Evolutionary conservation across 441 rosid genomes (phyloP).

Genomic region (Hura crepitans): DNA sequence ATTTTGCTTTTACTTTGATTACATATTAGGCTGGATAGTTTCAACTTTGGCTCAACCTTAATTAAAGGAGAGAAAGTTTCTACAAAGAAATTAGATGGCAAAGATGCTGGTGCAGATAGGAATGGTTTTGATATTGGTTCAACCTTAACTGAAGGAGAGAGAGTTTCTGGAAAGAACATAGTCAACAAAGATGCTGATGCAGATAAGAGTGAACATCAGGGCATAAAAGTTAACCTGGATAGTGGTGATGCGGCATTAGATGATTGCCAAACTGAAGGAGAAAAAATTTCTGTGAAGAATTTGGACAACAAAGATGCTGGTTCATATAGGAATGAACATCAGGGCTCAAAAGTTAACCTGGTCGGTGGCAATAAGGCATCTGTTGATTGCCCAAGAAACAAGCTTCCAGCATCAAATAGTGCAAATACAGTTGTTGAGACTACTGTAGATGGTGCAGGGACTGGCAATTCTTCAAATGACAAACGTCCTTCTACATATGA

Average conservation of each 20-base stretch:
- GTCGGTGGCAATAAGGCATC: conserved; percentile 26
- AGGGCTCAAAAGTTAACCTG: conserved; percentile 23
- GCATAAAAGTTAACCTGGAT: conserved; percentile 23
- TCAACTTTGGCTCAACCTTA: conserved; percentile 42
- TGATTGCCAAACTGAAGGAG: conserved; percentile 26
- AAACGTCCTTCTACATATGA: conserved; percentile 25
- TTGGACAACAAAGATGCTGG: conserved; percentile 29
- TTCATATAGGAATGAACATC: conserved; percentile 29
- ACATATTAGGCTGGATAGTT: conserved; percentile 50
- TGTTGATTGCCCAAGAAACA: conserved; percentile 16
- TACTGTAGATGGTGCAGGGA: conserved; percentile 24
- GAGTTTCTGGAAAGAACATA: too few relatives aligned
- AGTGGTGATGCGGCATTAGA: conserved; percentile 28
- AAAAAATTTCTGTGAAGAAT: conserved; percentile 30
- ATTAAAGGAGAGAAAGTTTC: conserved; percentile 31
- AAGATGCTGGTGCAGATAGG: conserved; percentile 31
- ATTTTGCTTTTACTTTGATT: conserved; percentile 27
- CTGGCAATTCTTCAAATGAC: conserved; percentile 26
- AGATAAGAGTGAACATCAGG: conserved; percentile 20
- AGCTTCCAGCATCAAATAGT: conserved; percentile 13
- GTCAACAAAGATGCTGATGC: too few relatives aligned
- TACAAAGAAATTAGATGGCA: conserved; percentile 27
- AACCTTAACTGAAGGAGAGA: too few relatives aligned
- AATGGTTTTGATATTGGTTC: too few relatives aligned
- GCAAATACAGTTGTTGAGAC: conserved; percentile 17